These are phyloP conservation scores for Cercospora sp. DNA, from an alignment of 2,329 filamentous ascomycete species.

Conservation along the genomic window DNA sequence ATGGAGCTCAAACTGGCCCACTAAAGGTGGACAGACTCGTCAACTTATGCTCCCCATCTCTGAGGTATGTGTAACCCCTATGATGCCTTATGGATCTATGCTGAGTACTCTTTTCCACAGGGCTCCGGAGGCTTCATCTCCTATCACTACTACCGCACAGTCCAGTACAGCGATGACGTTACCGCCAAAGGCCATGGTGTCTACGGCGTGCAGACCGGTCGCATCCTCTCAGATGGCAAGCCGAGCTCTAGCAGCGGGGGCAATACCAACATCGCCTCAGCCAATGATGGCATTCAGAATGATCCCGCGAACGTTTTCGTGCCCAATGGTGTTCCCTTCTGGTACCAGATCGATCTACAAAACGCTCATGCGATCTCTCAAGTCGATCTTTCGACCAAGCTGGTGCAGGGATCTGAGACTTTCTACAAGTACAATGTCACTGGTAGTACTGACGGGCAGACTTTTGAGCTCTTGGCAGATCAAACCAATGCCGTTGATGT, in stretches of 20 bases:
- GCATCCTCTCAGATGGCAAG: conserved; percentile 26
- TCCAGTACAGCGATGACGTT: conserved; percentile 27
- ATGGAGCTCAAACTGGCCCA: conserved; percentile 27
- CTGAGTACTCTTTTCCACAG: conserved; percentile 9
- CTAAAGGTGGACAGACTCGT: conserved; percentile 21
- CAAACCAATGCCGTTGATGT: conserved; percentile 15
- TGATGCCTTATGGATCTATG: neutral
- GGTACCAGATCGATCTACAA: conserved; percentile 28
- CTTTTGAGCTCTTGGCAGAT: conserved; percentile 18
- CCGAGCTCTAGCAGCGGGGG: conserved; percentile 18
- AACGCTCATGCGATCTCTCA: conserved; percentile 17
- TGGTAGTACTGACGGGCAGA: conserved; percentile 20
- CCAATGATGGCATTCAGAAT: conserved; percentile 25
- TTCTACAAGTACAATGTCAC: conserved; percentile 29
- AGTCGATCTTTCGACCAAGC: conserved; percentile 25
- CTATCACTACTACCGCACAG: conserved; percentile 24
- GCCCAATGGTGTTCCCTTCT: conserved; percentile 26
- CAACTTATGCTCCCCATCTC: conserved; percentile 26
- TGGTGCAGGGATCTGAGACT: conserved; percentile 27
- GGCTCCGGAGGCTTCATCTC: conserved; percentile 23
- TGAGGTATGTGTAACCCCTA: neutral
- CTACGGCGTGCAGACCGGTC: conserved; percentile 28
- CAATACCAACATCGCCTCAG: conserved; percentile 13
- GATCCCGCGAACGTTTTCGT: conserved; percentile 18
- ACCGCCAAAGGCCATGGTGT: conserved; percentile 19